A percentile compares a stretch with the other conserved stretches of the same genome.
Evolutionary conservation across 164 flowering plant species (phyloP).

Genomic region (Berberis vulgaris): DNA sequence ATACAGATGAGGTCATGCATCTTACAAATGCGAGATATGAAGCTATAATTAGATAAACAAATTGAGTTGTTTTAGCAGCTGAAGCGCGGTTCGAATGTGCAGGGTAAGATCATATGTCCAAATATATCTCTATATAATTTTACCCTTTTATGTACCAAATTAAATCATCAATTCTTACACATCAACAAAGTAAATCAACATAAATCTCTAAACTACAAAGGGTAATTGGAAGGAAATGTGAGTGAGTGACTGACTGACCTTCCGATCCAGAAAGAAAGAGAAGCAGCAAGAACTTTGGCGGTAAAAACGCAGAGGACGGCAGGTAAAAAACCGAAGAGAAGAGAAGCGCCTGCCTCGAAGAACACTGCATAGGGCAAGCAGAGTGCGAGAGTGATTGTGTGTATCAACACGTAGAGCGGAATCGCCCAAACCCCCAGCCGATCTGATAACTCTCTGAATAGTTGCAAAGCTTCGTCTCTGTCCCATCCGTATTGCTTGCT

Average conservation of each 20-base stretch:
- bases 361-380: constrained; percentile 88
- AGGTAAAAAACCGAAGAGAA: constrained; percentile 76
- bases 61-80: too few relatives aligned
- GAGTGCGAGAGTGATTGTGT: constrained; percentile 67
- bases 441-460: constrained; percentile 36
- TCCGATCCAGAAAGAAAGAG: constrained; percentile 84
- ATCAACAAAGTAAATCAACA: too few relatives aligned
- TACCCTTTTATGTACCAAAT: too few relatives aligned
- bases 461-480: constrained; percentile 29
- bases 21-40: too few relatives aligned
- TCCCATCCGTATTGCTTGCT: constrained; percentile 34
- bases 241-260: constrained; percentile 25
- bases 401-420: constrained; percentile 59
- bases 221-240: too few relatives aligned
- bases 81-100: too few relatives aligned
- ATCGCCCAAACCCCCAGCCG: constrained; percentile 82
- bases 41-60: too few relatives aligned
- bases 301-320: constrained; percentile 79
- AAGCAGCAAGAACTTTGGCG: constrained; percentile 84
- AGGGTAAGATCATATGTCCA: too few relatives aligned
- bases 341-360: constrained; percentile 87
- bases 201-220: too few relatives aligned
- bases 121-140: too few relatives aligned
- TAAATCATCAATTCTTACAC: too few relatives aligned
- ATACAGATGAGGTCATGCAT: too few relatives aligned